phyloP scores from a whole-genome alignment of 192 early-diverging fungal genomes.

The Allomyces macrogynus region DNA sequence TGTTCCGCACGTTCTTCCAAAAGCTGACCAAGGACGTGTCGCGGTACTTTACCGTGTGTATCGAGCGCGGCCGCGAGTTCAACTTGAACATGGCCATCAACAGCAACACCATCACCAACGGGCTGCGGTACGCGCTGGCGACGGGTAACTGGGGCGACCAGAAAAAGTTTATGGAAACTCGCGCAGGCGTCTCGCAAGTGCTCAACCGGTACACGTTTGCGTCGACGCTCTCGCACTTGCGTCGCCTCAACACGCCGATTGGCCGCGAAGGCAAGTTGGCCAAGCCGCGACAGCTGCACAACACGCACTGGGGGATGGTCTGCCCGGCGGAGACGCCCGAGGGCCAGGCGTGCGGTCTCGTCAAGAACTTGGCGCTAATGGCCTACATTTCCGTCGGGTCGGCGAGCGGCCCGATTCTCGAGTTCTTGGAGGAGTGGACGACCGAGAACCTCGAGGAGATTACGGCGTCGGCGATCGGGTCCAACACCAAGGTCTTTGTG shows the following conservation, averaged over 20 bases:
- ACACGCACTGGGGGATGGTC: conserved; percentile 97
- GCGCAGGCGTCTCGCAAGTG: not conserved
- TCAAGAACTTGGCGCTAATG: conserved; percentile 93
- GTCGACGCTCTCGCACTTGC: conserved; percentile 92
- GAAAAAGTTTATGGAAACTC: conserved; percentile 65
- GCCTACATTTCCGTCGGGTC: conserved; percentile 82
- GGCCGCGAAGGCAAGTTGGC: conserved; percentile 96
- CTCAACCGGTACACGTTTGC: conserved; percentile 97
- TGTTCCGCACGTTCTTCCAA: conserved; percentile 85
- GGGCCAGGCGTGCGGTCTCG: conserved; percentile 96
- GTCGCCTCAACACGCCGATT: conserved; percentile 95
- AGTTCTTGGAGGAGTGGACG: conserved; percentile 88
- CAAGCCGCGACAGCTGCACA: conserved; percentile 96
- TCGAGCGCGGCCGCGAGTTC: conserved; percentile 41
- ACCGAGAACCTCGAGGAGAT: conserved; percentile 78
- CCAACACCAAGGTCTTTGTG: conserved; percentile 85
- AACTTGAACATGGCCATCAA: conserved; percentile 53
- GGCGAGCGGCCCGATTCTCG: conserved; percentile 68
- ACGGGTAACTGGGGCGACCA: conserved; percentile 99
- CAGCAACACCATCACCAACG: conserved; percentile 68
- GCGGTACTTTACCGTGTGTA: too few species aligned
- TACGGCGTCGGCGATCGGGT: conserved; percentile 39
- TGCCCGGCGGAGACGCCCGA: conserved; percentile 98
- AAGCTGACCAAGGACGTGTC: conserved; percentile 77
- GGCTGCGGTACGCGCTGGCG: conserved; percentile 84